phyloP scores from a whole-genome alignment of 306 rosid species.

The Castanopsis chinensis region DNA sequence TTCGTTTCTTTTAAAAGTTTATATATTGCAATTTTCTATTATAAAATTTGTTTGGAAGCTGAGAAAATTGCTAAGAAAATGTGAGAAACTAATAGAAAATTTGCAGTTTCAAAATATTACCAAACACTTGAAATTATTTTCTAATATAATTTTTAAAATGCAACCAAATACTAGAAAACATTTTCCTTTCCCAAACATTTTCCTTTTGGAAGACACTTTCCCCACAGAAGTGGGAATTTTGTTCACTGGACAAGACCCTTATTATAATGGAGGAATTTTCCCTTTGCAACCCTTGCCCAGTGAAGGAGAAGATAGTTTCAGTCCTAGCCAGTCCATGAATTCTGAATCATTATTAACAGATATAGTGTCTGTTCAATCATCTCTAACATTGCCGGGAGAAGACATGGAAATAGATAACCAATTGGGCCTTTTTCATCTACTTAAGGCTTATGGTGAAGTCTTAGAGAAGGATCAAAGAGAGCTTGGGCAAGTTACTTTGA shows the following conservation, averaged over 20 bases:
- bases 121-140: too few species aligned
- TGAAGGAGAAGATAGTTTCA: slow-evolving; percentile 32
- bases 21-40: too few species aligned
- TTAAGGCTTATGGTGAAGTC: slow-evolving; percentile 51
- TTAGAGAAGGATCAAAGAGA: slow-evolving; percentile 36
- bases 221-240: too few species aligned
- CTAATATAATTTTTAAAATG: too few species aligned
- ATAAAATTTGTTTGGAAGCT: too few species aligned
- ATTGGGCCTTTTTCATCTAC: slow-evolving; percentile 40
- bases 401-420: slow-evolving; percentile 45
- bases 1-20: too few species aligned
- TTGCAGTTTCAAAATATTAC: too few species aligned
- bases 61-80: too few species aligned
- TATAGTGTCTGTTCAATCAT: slow-evolving; percentile 16
- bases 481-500: slow-evolving; percentile 37
- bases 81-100: too few species aligned
- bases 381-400: slow-evolving; percentile 40
- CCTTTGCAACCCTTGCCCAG: slow-evolving; percentile 22
- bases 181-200: too few species aligned
- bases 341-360: slow-evolving; percentile 43
- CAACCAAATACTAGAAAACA: too few species aligned
- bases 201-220: slow-evolving; percentile 36
- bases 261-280: not conserved
- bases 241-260: too few species aligned
- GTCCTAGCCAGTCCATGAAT: slow-evolving; percentile 43